Conservation (phyloP, 1,284 basidiomycete species). For the Microbotryum silenes-acaulis region DNA sequence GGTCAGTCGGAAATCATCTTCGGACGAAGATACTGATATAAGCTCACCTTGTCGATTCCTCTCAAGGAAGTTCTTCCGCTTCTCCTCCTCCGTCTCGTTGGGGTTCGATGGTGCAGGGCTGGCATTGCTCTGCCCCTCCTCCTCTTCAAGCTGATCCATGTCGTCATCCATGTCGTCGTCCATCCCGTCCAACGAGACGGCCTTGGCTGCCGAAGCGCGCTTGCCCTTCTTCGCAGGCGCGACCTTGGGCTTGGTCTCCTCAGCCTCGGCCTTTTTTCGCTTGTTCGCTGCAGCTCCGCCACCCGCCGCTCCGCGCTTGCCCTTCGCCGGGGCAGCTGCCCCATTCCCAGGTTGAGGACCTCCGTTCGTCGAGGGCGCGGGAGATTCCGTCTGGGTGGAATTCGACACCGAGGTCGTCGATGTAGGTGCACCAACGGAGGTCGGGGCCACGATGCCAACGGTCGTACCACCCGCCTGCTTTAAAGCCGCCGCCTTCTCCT, state of each 20-base stretch:
- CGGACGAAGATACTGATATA: not conserved
- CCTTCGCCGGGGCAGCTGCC: slow-evolving; percentile 1
- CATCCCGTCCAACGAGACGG: slow-evolving; percentile 34
- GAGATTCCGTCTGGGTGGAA: not conserved
- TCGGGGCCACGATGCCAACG: not conserved
- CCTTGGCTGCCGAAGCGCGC: slow-evolving; percentile 17
- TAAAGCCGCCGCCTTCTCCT: too few species aligned
- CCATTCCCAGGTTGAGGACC: not conserved
- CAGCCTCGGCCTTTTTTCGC: slow-evolving; percentile 39
- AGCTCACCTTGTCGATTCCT: slow-evolving; percentile 80
- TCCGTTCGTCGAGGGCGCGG: not conserved
- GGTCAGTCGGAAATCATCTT: not conserved
- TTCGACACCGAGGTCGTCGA: not conserved
- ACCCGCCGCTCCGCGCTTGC: slow-evolving; percentile 17
- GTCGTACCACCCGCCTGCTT: too few species aligned
- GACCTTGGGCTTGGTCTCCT: slow-evolving; percentile 9
- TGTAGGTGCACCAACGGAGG: not conserved
- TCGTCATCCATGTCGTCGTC: slow-evolving; percentile 49
- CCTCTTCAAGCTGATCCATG: slow-evolving; percentile 9
- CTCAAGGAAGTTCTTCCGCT: slow-evolving; percentile 86
- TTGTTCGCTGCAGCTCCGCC: slow-evolving; percentile 39
- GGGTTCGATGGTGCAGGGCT: slow-evolving; percentile 42
- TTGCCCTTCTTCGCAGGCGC: not conserved
- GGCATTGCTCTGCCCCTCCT: slow-evolving; percentile 1
- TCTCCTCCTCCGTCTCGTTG: slow-evolving; percentile 94